Evolutionary conservation across 78 protist genomes (phyloP), one percentile per base, ranked within the genome.

Genomic region (Dictyostelium intermedium): DNA sequence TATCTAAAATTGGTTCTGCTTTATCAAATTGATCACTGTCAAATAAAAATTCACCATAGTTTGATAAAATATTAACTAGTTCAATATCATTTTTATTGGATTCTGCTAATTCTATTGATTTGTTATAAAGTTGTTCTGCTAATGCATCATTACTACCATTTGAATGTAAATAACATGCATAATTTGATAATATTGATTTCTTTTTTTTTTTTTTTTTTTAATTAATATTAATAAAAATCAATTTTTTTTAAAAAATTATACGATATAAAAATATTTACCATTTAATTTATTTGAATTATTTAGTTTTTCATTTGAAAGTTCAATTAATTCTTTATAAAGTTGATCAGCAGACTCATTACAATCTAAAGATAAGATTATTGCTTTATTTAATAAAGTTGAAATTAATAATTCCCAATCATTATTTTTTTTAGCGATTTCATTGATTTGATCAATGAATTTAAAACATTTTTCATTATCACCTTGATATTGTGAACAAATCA

Each of bases 131-230:
- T 45, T 60, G 32, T 66, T 89, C 87, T 10, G 94, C 85, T 8
- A 70, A 23, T 14, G 30, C 37, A 30, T 89, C 94, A 32, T 80
- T 41, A 41, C 23, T 81, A 20, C 86, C 86, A 11, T 39, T 30
- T 56, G 94, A 89, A 47, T 89, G 94, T 25, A 80, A 50, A 50
- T 80, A 80, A 47, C 77, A 39, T 34, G 87, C 94, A 80, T 80
- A 89, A 50, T 89, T 89, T 69, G 86, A 84, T 43, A 61, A 70
- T 9, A 89, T 50, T 61, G 63, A 39, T 70, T 43, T 30, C 10
- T 7, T n/a, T n/a, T 2, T n/a, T 25, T 14, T 47, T 27, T 18
- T 5, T 43, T 77, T 23, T 34, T 60, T 41, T 50, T 56, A 60
- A 60, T 61, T 61, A 61, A n/a, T 61, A 61, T 25, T 25, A 2